Evolutionary conservation across 208 protist species (phyloP).

Genomic region (Sergeia podlipaevii): DNA sequence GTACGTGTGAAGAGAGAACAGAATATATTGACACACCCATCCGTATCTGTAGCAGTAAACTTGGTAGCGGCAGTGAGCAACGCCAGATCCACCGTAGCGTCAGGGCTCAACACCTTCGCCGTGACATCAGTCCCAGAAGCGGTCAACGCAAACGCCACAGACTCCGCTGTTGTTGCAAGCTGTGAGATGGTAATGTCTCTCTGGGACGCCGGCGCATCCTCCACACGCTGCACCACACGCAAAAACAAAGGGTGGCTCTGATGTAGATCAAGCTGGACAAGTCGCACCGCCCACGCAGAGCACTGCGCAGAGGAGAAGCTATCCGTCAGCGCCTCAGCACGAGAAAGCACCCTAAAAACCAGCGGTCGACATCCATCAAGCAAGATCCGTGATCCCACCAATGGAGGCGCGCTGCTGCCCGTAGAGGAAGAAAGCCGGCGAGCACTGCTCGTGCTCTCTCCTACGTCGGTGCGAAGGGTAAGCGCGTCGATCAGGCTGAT

Average conservation of each 20-base stretch:
- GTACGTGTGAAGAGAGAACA: conserved; percentile 11
- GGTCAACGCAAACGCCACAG: conserved; percentile 7
- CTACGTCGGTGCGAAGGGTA: conserved; percentile 26
- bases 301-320: conserved; percentile 39
- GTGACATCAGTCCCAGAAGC: not conserved
- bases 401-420: not conserved
- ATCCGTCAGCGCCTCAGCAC: conserved; percentile 10
- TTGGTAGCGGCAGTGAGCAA: not conserved
- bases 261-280: conserved; percentile 21
- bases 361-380: conserved; percentile 20
- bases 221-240: conserved; percentile 18
- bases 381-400: not conserved
- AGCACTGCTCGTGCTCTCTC: not conserved
- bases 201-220: not conserved
- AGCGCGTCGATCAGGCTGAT: conserved; percentile 48
- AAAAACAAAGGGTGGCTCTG: conserved; percentile 22
- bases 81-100: not conserved
- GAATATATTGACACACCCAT: conserved; percentile 7
- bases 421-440: not conserved
- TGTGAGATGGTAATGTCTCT: conserved; percentile 17
- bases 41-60: conserved; percentile 7
- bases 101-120: not conserved
- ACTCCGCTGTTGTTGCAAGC: conserved; percentile 24
- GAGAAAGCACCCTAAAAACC: conserved; percentile 11
- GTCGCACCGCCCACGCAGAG: conserved; percentile 43